These are phyloP conservation scores for Boeremia exigua DNA, from an alignment of 2,329 filamentous ascomycete genomes.

Conservation along the genomic window DNA sequence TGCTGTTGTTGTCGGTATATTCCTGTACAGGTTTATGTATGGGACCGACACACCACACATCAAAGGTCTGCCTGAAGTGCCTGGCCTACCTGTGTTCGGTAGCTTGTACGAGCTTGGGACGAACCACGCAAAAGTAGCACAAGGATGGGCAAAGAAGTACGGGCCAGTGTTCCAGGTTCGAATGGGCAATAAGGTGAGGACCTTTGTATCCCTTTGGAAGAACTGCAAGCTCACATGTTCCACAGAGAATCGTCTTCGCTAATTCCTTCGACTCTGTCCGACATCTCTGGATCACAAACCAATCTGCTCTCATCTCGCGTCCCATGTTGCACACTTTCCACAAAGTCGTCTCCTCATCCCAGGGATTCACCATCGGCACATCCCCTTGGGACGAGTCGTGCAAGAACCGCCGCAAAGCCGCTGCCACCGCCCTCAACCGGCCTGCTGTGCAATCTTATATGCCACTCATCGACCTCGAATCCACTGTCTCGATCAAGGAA, in stretches of 20 bases:
- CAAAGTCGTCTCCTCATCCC: constrained; percentile 55
- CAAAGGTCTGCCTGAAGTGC: constrained; percentile 56
- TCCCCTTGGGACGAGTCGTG: constrained; percentile 85
- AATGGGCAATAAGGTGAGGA: constrained; percentile 68
- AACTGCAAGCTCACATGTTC: constrained; percentile 4
- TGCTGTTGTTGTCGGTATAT: constrained; percentile 49
- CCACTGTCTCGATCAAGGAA: constrained; percentile 73
- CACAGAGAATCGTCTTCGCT: constrained; percentile 73
- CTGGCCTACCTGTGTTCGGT: constrained; percentile 56
- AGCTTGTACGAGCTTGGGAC: constrained; percentile 55
- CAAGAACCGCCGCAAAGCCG: constrained; percentile 77
- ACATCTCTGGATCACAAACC: constrained; percentile 78
- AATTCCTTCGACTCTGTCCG: constrained; percentile 78
- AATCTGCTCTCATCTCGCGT: constrained; percentile 77
- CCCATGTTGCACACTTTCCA: constrained; percentile 84
- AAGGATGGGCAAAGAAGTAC: constrained; percentile 56
- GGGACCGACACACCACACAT: constrained; percentile 57
- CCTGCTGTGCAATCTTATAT: constrained; percentile 80
- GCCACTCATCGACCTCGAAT: constrained; percentile 81
- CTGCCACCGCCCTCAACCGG: constrained; percentile 77
- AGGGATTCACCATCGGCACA: constrained; percentile 69
- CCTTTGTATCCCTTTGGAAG: background rate
- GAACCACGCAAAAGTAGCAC: constrained; percentile 55
- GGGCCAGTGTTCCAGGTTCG: constrained; percentile 59
- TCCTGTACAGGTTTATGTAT: constrained; percentile 51